Evolutionary conservation across 345 rosid genomes (phyloP).

Genomic region (Hypericum androsaemum): DNA sequence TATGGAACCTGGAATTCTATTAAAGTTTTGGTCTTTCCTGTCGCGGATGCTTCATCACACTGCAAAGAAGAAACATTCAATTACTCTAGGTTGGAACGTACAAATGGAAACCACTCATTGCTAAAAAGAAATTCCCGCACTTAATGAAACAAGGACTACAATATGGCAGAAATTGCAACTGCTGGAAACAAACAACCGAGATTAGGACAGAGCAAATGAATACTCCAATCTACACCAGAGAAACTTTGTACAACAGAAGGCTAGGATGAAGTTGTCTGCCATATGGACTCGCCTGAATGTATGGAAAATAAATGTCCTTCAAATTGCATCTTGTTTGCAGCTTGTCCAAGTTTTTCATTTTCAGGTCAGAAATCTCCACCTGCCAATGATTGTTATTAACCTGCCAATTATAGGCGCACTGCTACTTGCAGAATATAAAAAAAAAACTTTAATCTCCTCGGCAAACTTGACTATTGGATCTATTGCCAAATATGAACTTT

Average conservation of each 20-base stretch:
- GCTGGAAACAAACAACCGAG: too few relatives aligned
- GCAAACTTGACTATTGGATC: too few relatives aligned
- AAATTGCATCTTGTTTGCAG: slow-evolving; percentile 51
- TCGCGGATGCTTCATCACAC: slow-evolving; percentile 50
- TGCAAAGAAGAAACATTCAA: slow-evolving; percentile 14
- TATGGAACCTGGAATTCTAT: slow-evolving; percentile 46
- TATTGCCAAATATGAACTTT: too few relatives aligned
- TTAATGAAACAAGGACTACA: too few relatives aligned
- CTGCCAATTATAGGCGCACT: too few relatives aligned
- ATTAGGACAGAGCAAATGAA: too few relatives aligned
- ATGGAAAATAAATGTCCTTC: slow-evolving; percentile 81
- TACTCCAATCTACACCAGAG: too few relatives aligned
- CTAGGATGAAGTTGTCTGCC: too few relatives aligned
- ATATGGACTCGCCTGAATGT: slow-evolving; percentile 43
- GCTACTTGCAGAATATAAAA: too few relatives aligned
- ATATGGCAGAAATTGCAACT: too few relatives aligned
- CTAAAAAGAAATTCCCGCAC: not conserved
- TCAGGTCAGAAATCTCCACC: slow-evolving; percentile 56
- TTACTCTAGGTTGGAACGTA: not conserved
- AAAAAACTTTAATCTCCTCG: too few relatives aligned
- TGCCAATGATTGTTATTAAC: slow-evolving; percentile 15
- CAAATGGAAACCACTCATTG: slow-evolving; percentile 3
- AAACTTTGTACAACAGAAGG: not conserved
- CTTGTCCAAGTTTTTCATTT: slow-evolving; percentile 23
- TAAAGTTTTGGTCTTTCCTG: slow-evolving; percentile 44